Conservation (phyloP, 148 eudicot species). For the Tetragonia tetragonoides region DNA sequence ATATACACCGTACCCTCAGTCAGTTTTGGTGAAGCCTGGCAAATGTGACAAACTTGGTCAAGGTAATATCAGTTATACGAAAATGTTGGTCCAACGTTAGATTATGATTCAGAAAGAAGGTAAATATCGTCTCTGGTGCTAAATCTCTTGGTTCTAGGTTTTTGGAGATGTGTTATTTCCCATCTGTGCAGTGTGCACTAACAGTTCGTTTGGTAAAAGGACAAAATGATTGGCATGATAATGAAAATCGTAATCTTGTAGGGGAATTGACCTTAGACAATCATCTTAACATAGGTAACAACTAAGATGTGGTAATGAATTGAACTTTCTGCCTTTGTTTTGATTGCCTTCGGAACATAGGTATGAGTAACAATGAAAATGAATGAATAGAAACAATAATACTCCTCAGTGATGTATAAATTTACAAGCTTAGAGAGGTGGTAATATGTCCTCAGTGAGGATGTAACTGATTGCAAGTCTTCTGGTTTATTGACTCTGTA, state of each 20-base stretch:
- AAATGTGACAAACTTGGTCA: constrained; percentile 23
- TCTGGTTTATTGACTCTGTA: too few species aligned
- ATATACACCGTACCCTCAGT: constrained; percentile 21
- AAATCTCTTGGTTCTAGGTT: not conserved
- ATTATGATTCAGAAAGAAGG: constrained; percentile 58
- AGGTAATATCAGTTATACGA: constrained; percentile 15
- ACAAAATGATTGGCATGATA: too few species aligned
- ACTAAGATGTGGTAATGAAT: not conserved
- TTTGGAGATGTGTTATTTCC: not conserved
- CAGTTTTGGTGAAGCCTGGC: constrained; percentile 28
- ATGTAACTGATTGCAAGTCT: not conserved
- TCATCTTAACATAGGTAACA: too few species aligned
- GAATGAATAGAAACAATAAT: too few species aligned
- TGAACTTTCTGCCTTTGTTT: too few species aligned
- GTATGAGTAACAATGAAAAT: too few species aligned
- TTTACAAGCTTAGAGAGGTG: constrained; percentile 81
- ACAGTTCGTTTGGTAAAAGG: too few species aligned
- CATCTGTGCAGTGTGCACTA: not conserved
- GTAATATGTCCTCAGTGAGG: constrained; percentile 30
- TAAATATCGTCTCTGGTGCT: constrained; percentile 13
- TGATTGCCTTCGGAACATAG: too few species aligned
- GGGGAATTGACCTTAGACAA: too few species aligned
- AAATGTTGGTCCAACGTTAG: constrained; percentile 36
- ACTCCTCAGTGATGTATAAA: not conserved
- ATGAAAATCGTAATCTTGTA: too few species aligned